Evolutionary conservation across 805 yeast genomes (phyloP).

Genomic region (Starmerella khaoyaiensis): DNA sequence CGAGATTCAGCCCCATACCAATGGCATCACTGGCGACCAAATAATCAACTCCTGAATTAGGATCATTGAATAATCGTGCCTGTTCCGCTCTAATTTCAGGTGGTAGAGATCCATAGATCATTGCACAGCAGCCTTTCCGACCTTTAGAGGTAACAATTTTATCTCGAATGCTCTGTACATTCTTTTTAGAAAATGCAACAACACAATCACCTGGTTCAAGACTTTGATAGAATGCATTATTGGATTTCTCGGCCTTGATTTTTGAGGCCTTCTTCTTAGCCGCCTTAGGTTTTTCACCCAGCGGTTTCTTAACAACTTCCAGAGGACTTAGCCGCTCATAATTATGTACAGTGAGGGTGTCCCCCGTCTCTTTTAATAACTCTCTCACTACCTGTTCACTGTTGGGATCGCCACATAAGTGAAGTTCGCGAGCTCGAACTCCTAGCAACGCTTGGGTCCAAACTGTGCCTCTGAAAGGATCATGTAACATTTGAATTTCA

Average conservation of each 20-base stretch:
- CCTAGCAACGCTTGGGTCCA: slow-evolving; percentile 91
- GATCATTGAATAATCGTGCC: slow-evolving; percentile 58
- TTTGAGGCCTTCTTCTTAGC: slow-evolving; percentile 1
- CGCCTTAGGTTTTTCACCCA: not conserved
- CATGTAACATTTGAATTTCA: slow-evolving; percentile 91
- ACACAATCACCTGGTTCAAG: slow-evolving; percentile 65
- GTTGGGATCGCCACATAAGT: slow-evolving; percentile 86
- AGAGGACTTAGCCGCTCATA: slow-evolving; percentile 69
- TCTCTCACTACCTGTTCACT: slow-evolving; percentile 54
- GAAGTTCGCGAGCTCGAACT: slow-evolving; percentile 71
- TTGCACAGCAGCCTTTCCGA: slow-evolving; percentile 43
- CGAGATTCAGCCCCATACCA: slow-evolving; percentile 91
- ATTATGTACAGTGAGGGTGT: slow-evolving; percentile 52
- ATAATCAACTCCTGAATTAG: slow-evolving; percentile 59
- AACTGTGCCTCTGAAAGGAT: slow-evolving; percentile 69
- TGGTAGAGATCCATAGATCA: slow-evolving; percentile 89
- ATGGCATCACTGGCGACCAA: slow-evolving; percentile 92
- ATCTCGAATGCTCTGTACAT: slow-evolving; percentile 55
- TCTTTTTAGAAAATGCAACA: slow-evolving; percentile 68
- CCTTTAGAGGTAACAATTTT: slow-evolving; percentile 48
- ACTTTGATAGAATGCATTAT: not conserved
- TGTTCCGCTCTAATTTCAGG: slow-evolving; percentile 86
- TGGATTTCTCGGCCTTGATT: not conserved
- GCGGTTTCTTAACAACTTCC: slow-evolving; percentile 34
- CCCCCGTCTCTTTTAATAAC: slow-evolving; percentile 62